A percentile compares a stretch with the other conserved stretches of the same genome.
These are phyloP conservation scores for Amauroascus niger DNA, from an alignment of 2,329 filamentous ascomycete genomes.

Conservation along the genomic window DNA sequence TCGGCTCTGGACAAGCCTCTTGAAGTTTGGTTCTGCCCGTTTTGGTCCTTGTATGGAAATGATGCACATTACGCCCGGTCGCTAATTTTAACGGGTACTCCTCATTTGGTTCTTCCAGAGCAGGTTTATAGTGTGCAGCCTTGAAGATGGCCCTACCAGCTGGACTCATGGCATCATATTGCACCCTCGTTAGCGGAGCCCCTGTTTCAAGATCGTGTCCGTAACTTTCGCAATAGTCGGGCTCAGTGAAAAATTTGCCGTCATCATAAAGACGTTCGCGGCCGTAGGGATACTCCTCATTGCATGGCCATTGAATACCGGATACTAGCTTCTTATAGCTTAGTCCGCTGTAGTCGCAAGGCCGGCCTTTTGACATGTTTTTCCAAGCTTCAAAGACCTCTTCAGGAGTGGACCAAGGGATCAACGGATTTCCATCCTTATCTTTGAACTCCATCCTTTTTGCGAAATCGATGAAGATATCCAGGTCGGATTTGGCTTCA, in stretches of 20 bases:
- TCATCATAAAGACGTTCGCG: conserved; percentile 30
- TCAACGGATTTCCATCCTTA: conserved; percentile 26
- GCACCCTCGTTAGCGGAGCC: conserved; percentile 23
- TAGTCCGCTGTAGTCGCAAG: conserved; percentile 30
- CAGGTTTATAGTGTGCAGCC: conserved; percentile 25
- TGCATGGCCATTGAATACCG: conserved; percentile 34
- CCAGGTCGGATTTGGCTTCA: conserved; percentile 29
- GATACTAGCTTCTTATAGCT: conserved; percentile 30
- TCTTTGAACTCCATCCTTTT: conserved; percentile 30
- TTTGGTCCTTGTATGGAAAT: conserved; percentile 34
- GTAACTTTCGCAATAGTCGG: conserved; percentile 31
- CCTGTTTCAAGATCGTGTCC: conserved; percentile 34
- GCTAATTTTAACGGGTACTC: conserved; percentile 29
- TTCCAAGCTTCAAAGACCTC: conserved; percentile 34
- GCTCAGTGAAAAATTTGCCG: conserved; percentile 29
- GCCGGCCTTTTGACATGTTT: conserved; percentile 26
- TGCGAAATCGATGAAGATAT: conserved; percentile 31
- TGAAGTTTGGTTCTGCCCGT: conserved; percentile 29
- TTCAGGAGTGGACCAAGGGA: conserved; percentile 25
- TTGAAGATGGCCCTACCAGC: conserved; percentile 31
- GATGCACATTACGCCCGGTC: conserved; percentile 28
- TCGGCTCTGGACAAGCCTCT: conserved; percentile 25
- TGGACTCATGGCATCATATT: conserved; percentile 27
- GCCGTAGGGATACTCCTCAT: conserved; percentile 25
- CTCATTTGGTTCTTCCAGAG: conserved; percentile 25